Conservation (phyloP, 2,329 filamentous ascomycete species). For the Penicillium nordicum region DNA sequence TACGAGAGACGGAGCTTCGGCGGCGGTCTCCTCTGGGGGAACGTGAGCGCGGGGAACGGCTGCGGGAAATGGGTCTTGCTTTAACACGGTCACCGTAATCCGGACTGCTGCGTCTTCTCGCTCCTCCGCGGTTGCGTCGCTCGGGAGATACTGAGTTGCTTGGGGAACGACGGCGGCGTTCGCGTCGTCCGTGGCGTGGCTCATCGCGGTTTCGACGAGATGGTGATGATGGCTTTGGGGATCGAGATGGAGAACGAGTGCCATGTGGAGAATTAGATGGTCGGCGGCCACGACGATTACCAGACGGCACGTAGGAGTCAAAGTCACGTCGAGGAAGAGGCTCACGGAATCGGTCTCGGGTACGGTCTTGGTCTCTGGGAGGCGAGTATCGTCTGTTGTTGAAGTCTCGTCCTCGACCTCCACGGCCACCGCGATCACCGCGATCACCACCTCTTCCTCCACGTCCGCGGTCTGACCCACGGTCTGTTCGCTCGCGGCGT, state of each 20-base stretch:
- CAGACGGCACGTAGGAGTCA: constrained; percentile 57
- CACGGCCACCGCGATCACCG: constrained; percentile 35
- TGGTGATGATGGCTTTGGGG: constrained; percentile 20
- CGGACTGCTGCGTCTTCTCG: constrained; percentile 35
- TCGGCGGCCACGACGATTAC: constrained; percentile 40
- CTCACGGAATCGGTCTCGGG: constrained; percentile 42
- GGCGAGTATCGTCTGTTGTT: constrained; percentile 52
- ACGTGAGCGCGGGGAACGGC: constrained; percentile 54
- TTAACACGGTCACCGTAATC: constrained; percentile 48
- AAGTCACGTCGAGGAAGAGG: constrained; percentile 49
- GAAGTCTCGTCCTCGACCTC: constrained; percentile 38
- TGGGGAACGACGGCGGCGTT: constrained; percentile 24
- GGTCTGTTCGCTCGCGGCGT: constrained; percentile 47
- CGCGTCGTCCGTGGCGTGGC: constrained; percentile 24
- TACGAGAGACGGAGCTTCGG: constrained; percentile 37
- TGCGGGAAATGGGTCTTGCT: constrained; percentile 50
- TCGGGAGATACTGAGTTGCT: constrained; percentile 42
- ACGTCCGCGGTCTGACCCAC: constrained; percentile 31
- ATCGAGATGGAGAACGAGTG: constrained; percentile 32
- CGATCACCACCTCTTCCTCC: constrained; percentile 37
- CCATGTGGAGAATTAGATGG: constrained; percentile 32
- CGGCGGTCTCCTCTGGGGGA: constrained; percentile 50
- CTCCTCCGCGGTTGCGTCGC: constrained; percentile 34
- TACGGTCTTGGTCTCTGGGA: constrained; percentile 46
- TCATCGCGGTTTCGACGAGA: constrained; percentile 31